Percentiles rank a stretch among this genome's conserved stretches.
These are phyloP conservation scores for Colletotrichum abscissum DNA, from an alignment of 2,329 filamentous ascomycete genomes.

Conservation along the genomic window DNA sequence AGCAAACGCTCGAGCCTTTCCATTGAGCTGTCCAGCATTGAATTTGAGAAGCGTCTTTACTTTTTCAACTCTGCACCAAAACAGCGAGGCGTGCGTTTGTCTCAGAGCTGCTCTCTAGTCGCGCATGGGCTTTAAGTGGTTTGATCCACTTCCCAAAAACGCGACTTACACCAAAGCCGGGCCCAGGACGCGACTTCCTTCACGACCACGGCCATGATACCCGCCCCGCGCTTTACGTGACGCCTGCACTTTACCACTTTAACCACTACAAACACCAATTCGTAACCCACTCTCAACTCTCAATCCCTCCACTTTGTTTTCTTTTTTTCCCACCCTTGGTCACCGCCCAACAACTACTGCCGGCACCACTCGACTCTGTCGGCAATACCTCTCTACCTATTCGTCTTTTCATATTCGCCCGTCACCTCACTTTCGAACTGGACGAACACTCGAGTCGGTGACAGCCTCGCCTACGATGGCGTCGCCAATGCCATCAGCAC, in stretches of 20 bases:
- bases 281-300: conserved; percentile 18
- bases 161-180: conserved; percentile 32
- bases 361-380: conserved; percentile 16
- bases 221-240: conserved; percentile 37
- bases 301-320: conserved; percentile 26
- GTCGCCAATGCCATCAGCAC: conserved; percentile 49
- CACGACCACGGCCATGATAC: conserved; percentile 36
- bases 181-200: conserved; percentile 29
- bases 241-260: conserved; percentile 33
- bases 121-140: conserved; percentile 33
- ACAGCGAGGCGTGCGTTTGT: conserved; percentile 3
- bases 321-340: conserved; percentile 20
- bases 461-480: conserved; percentile 48
- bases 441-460: conserved; percentile 18
- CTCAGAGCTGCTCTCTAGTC: conserved; percentile 8
- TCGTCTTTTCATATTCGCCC: not conserved
- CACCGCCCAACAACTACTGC: conserved; percentile 6
- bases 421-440: conserved; percentile 5
- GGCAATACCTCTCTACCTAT: not conserved
- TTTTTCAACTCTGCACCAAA: not conserved
- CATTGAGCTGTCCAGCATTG: not conserved
- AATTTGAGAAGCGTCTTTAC: not conserved
- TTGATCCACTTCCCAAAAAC: conserved; percentile 36
- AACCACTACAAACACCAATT: conserved; percentile 33
- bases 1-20: not conserved